Base-by-base conservation (phyloP, 2,329 filamentous ascomycete genomes). In the Diaporthe vaccinii region DNA sequence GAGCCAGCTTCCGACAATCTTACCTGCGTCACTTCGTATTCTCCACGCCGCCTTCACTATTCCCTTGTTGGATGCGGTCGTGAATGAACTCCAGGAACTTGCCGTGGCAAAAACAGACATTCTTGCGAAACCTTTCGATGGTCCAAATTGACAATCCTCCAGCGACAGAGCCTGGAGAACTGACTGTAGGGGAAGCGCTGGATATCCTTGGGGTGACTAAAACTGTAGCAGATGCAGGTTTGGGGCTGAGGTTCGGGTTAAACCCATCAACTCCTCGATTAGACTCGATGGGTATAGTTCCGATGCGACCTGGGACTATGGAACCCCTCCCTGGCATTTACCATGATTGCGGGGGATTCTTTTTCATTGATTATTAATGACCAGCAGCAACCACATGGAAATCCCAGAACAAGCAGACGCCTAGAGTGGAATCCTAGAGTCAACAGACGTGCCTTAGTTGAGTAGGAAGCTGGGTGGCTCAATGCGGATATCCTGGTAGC, bases 381-480 rank as follows among this genome's bases (percentile, higher is more conserved):
- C 41, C 41, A 20, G 17, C 2, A 20, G 17, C 36, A 4, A 39
- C 10, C 1, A 39, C 36, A 0, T 39, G 1, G 0, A 5, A 3
- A 39, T 14, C 12, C 12, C 36, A 14, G 12, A 14, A 39, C 3
- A 39, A 1, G 36, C 10, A 39, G 14, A 4, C 3, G 10, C 36
- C 10, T 39, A 12, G 3, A 12, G 10, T 12, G 14, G 10, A 39
- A 39, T 39, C 0, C 12, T 14, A 39, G 0, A 4, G 10, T 14
- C 36, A 39, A 39, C 12, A 12, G 10, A 39, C 4, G 12, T 3
- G 36, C 36, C 3, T 39, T 39, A 14, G 2, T 39, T 39, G 36
- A 39, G 10, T 39, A 39, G 10, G 36, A 12, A 12, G 1, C 10
- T 14, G 36, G 4, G 10, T 39, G 36, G 36, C 10, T 39, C 36